A percentile compares a stretch with the other conserved stretches of the same genome.
Conservation (phyloP, 2,329 filamentous ascomycete species). For the Nothomitra cinnamomea region DNA sequence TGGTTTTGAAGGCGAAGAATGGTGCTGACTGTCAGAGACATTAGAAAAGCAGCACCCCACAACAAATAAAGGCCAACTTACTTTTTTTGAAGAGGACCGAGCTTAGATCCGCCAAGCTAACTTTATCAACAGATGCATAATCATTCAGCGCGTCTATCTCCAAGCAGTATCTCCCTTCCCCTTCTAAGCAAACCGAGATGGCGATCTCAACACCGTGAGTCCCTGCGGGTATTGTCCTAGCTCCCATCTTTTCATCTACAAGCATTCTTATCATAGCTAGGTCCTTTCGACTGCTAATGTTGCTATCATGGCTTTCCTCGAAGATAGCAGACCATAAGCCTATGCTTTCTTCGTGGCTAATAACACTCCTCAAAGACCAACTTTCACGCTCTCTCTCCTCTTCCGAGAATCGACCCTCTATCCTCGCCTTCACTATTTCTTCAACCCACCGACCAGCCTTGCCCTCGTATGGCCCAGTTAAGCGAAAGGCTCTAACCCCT, state of each 20-base stretch:
- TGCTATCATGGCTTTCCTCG: constrained; percentile 16
- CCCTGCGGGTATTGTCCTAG: constrained; percentile 20
- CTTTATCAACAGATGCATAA: constrained; percentile 54
- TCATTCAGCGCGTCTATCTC: constrained; percentile 50
- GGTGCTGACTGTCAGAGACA: constrained; percentile 40
- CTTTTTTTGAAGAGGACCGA: constrained; percentile 57
- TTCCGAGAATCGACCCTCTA: constrained; percentile 74
- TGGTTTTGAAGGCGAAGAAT: constrained; percentile 55
- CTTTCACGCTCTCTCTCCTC: constrained; percentile 61
- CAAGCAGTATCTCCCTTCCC: constrained; percentile 36
- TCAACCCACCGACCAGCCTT: constrained; percentile 64
- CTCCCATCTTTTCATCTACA: constrained; percentile 32
- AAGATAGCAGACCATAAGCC: constrained; percentile 31
- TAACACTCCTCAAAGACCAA: constrained; percentile 63
- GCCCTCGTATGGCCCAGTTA: constrained; percentile 61
- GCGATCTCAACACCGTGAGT: constrained; percentile 50
- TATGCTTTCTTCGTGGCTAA: constrained; percentile 38
- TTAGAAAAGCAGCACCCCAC: constrained; percentile 7
- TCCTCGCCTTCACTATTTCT: constrained; percentile 69
- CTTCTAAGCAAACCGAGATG: constrained; percentile 37
- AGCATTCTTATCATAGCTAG: constrained; percentile 55
- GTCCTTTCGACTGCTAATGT: constrained; percentile 44
- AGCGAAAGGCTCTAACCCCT: constrained; percentile 33
- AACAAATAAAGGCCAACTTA: constrained; percentile 26
- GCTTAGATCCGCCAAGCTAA: constrained; percentile 55